These are phyloP conservation scores for Aspergillus udagawae DNA, from an alignment of 2,329 filamentous ascomycete species.

Conservation along the genomic window DNA sequence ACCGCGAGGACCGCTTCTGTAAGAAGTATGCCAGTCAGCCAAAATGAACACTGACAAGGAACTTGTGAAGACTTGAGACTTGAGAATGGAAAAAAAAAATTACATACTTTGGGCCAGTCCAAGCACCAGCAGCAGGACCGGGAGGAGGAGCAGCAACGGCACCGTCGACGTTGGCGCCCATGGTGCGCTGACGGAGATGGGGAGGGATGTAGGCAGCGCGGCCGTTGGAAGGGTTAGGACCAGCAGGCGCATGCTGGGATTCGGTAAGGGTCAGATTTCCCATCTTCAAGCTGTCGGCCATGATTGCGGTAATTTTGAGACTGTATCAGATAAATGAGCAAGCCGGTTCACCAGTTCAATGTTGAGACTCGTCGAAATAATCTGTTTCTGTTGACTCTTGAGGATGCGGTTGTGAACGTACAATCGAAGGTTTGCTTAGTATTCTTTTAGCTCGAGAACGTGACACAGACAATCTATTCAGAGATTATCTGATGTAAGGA, in stretches of 20 bases:
- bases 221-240: slow-evolving; percentile 44
- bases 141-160: slow-evolving; percentile 28
- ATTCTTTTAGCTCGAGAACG: slow-evolving; percentile 1
- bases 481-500: slow-evolving; percentile 1
- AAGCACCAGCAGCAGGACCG: slow-evolving; percentile 24
- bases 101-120: slow-evolving; percentile 33
- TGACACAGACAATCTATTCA: background rate
- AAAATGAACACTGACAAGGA: slow-evolving; percentile 3
- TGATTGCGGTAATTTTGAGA: slow-evolving; percentile 24
- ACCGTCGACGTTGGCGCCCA: slow-evolving; percentile 38
- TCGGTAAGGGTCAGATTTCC: slow-evolving; percentile 52
- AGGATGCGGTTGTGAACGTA: background rate
- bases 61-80: background rate
- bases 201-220: slow-evolving; percentile 64
- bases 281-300: slow-evolving; percentile 41
- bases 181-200: slow-evolving; percentile 51
- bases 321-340: slow-evolving; percentile 6
- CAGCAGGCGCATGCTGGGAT: slow-evolving; percentile 54
- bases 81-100: background rate
- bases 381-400: background rate
- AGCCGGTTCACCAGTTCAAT: slow-evolving; percentile 11
- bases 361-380: slow-evolving; percentile 7
- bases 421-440: background rate
- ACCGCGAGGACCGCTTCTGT: slow-evolving; percentile 30
- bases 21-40: slow-evolving; percentile 14